Conservation (phyloP, 306 rosid genomes). For the Quercus wislizeni region DNA sequence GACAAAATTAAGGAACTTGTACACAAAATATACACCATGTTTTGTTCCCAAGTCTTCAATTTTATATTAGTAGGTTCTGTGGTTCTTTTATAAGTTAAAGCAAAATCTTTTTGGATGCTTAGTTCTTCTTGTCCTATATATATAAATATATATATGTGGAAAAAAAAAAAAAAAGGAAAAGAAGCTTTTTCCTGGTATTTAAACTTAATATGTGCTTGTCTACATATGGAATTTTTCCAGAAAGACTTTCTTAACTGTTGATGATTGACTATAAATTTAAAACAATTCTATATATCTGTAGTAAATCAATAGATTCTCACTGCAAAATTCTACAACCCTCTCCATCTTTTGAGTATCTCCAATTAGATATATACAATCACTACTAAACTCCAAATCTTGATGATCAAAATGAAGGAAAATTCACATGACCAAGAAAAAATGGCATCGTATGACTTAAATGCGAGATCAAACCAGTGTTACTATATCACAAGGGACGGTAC, state of each 20-base stretch:
- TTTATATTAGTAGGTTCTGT: neutral
- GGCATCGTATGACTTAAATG: constrained; percentile 21
- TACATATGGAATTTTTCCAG: neutral
- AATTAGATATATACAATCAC: neutral
- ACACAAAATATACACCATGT: neutral
- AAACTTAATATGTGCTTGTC: neutral
- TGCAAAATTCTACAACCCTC: neutral
- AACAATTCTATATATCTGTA: neutral
- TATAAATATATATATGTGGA: neutral
- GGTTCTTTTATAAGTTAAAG: neutral
- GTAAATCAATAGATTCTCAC: neutral
- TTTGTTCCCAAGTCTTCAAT: neutral
- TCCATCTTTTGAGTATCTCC: neutral
- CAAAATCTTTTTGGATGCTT: neutral
- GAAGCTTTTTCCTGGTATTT: neutral
- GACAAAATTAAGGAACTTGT: neutral
- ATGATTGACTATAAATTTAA: neutral
- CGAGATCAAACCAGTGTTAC: constrained; percentile 30
- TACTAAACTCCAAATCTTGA: neutral
- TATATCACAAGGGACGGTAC: constrained; percentile 37
- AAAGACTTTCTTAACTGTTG: neutral
- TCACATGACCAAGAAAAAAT: neutral
- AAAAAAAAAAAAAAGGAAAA: too few relatives aligned
- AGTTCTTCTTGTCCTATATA: neutral
- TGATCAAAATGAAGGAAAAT: neutral